phyloP scores from a whole-genome alignment of 768 basidiomycete genomes.

The Boletus sp. region DNA sequence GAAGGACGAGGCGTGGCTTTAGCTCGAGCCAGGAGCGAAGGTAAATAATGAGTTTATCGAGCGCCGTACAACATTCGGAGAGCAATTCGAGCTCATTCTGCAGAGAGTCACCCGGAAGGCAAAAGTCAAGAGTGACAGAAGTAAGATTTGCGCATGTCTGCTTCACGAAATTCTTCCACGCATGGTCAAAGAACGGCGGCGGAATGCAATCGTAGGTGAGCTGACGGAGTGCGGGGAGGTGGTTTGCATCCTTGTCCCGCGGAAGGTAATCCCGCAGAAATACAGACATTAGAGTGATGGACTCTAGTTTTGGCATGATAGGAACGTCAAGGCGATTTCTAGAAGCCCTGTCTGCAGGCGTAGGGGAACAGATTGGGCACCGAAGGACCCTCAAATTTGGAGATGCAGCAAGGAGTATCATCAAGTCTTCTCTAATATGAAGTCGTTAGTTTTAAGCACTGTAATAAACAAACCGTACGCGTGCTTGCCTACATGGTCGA shows the following conservation, averaged over 20 bases:
- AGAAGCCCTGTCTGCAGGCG: constrained; percentile 20
- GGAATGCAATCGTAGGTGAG: constrained; percentile 34
- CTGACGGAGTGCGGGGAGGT: constrained; percentile 29
- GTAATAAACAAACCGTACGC: neutral
- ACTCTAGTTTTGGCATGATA: constrained; percentile 27
- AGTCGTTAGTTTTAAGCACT: neutral
- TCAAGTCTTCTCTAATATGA: constrained; percentile 27
- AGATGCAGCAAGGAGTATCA: constrained; percentile 24
- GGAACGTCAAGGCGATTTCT: constrained; percentile 22
- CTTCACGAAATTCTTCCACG: constrained; percentile 29
- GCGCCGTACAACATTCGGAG: constrained; percentile 22
- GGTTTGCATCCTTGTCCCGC: constrained; percentile 25
- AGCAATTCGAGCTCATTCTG: constrained; percentile 26
- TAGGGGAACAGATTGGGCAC: constrained; percentile 29
- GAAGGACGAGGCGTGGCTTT: constrained; percentile 18
- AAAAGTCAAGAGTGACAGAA: constrained; percentile 27
- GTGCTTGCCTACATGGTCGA: constrained; percentile 29
- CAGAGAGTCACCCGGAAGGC: constrained; percentile 23
- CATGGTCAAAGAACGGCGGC: constrained; percentile 27
- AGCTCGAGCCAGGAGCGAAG: constrained; percentile 27
- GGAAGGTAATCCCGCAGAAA: constrained; percentile 32
- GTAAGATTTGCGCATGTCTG: constrained; percentile 28
- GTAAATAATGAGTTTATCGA: constrained; percentile 28
- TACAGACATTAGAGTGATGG: constrained; percentile 26
- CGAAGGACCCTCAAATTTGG: constrained; percentile 29